Evolutionary conservation across 2,329 filamentous ascomycete species (phyloP), one percentile per base, ranked within the genome.

Genomic region (Arthrobotrys entomopaga): DNA sequence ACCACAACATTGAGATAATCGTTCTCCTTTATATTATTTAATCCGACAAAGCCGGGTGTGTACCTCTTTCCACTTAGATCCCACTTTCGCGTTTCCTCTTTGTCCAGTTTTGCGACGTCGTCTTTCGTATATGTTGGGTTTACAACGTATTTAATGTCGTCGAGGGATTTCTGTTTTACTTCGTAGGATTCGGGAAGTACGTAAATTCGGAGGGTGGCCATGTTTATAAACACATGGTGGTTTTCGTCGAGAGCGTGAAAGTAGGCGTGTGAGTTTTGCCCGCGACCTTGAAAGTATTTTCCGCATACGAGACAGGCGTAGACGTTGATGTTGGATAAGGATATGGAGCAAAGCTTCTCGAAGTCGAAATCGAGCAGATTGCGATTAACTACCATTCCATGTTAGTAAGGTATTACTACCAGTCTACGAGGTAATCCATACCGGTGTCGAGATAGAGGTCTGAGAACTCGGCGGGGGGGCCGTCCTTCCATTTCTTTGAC

Each of bases 11-110:
- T 99, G 80, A 98, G 87, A 83, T 99, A 99, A 84, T 99, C 95
- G 83, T 99, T 99, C 70, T 95, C 92, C 82, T 99, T 99, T 85
- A 99, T 97, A 83, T 99, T 99, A 86, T 99, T 99, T 91, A 99
- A 96, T 77, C 95, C 95, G 75, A 99, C 92, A 81, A 93, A 99
- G 4, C 95, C 94, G 19, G 95, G 95, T 77, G 90, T 90, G 82
- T 99, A 99, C 80, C 91, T 88, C 82, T 90, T 91, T 76, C 92
- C 92, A 57, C 86, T 85, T 48, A 98, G 85, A 79, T 96, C 94
- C 86, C 90, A 93, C 61, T 88, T 87, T 76, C 83, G 82, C 60
- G 81, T 82, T 38, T 83, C 82, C 76, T 83, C 85, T 79, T 84
- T 89, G 82, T 98, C 95, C 77, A 98, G 83, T 79, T 88, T 88